A percentile compares a stretch with the other conserved stretches of the same genome.
Evolutionary conservation across 345 rosid species (phyloP).

Genomic region (Gossypium sturtianum): DNA sequence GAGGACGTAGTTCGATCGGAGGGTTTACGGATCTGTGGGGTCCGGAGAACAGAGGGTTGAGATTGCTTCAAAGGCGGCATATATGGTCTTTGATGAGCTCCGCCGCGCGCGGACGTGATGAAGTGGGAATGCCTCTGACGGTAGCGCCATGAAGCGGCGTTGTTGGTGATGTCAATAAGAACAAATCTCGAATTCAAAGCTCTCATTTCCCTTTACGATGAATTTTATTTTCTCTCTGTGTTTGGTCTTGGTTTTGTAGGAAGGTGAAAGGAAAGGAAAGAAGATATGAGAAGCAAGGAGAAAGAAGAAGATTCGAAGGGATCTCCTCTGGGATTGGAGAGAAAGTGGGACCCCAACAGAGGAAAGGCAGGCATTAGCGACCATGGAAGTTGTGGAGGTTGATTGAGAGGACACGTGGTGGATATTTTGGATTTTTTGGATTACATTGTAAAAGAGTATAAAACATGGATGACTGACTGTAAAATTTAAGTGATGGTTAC

Average conservation of each 20-base stretch:
- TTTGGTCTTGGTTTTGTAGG: neutral
- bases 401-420: conserved; percentile 18
- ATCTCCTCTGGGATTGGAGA: conserved; percentile 49
- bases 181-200: conserved; percentile 30
- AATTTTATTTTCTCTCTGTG: neutral
- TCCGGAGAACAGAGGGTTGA: conserved; percentile 32
- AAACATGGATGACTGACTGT: no score
- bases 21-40: conserved; percentile 52
- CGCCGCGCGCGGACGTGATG: neutral
- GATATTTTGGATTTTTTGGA: conserved; percentile 9
- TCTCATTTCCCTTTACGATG: conserved; percentile 25
- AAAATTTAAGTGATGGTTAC: no score
- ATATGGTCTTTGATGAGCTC: neutral
- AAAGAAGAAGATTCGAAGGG: conserved; percentile 66
- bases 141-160: neutral
- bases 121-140: neutral
- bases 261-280: conserved; percentile 12
- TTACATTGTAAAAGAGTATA: no score
- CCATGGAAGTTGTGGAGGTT: conserved; percentile 13
- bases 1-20: conserved; percentile 34
- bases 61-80: conserved; percentile 23
- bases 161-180: neutral
- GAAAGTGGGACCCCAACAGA: conserved; percentile 36
- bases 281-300: conserved; percentile 17
- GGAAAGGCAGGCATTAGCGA: conserved; percentile 19